A percentile compares a stretch with the other conserved stretches of the same genome.
These are phyloP conservation scores for Fusarium pininemorale DNA, from an alignment of 2,329 filamentous ascomycete genomes.

Conservation along the genomic window DNA sequence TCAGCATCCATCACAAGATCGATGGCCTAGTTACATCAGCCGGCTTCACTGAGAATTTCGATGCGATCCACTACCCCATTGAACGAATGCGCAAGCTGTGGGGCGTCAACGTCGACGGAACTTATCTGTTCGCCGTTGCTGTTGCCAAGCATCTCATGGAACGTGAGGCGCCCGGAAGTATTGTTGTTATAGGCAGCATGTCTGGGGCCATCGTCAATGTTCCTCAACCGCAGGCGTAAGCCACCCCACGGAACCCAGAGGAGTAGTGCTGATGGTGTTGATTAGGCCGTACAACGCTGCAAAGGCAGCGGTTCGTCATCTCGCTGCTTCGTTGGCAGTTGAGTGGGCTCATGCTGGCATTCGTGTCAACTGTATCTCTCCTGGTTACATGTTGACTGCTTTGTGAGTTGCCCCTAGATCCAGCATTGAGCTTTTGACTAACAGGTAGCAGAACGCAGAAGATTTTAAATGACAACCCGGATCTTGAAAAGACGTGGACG, in stretches of 20 bases:
- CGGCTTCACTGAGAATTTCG: constrained; percentile 94
- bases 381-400: constrained; percentile 95
- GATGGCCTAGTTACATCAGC: constrained; percentile 95
- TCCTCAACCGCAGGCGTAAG: constrained; percentile 85
- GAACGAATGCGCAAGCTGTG: constrained; percentile 92
- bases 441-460: constrained; percentile 75
- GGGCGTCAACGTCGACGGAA: constrained; percentile 92
- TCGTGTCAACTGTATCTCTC: constrained; percentile 92
- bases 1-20: constrained; percentile 74
- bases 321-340: constrained; percentile 86
- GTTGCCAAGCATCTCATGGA: constrained; percentile 91
- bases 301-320: constrained; percentile 89
- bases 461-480: constrained; percentile 95
- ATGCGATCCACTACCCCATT: constrained; percentile 87
- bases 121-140: constrained; percentile 84
- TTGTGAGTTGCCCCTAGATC: background rate
- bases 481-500: constrained; percentile 88
- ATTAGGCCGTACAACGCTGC: constrained; percentile 84
- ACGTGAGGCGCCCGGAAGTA: constrained; percentile 79
- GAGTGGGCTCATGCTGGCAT: constrained; percentile 92
- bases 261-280: background rate
- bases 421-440: background rate
- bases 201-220: constrained; percentile 92
- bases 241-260: background rate
- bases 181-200: constrained; percentile 97